Conservation (phyloP, 768 basidiomycete genomes). For the Russula ochroleuca region DNA sequence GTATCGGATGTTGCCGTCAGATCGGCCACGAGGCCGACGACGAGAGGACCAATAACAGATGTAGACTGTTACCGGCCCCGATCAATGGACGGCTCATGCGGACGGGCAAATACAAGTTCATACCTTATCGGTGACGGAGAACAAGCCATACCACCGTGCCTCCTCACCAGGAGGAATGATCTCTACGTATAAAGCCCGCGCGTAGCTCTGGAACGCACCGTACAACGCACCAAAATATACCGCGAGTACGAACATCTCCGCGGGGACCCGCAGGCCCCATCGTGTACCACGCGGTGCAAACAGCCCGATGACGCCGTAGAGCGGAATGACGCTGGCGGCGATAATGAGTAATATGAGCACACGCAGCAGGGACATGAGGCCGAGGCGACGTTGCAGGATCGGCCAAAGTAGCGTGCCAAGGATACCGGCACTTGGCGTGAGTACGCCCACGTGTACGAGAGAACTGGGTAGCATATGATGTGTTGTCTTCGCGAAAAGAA, state of each 20-base stretch:
- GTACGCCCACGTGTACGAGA: conserved; percentile 63
- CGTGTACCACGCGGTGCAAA: conserved; percentile 42
- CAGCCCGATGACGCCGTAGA: conserved; percentile 83
- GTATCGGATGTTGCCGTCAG: conserved; percentile 69
- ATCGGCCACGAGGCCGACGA: conserved; percentile 86
- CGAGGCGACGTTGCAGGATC: conserved; percentile 33
- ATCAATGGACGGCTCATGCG: background rate
- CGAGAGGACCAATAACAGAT: conserved; percentile 85
- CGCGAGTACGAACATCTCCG: too few species aligned
- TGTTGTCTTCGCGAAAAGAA: conserved; percentile 87
- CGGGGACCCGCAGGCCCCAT: conserved; percentile 55
- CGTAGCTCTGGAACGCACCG: too few species aligned
- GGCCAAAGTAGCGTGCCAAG: conserved; percentile 80
- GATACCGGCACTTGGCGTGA: conserved; percentile 76
- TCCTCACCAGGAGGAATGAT: too few species aligned
- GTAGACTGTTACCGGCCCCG: conserved; percentile 53
- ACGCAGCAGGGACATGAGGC: conserved; percentile 61
- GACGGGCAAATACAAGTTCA: background rate
- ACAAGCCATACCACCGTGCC: too few species aligned
- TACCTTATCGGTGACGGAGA: too few species aligned
- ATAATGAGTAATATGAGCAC: conserved; percentile 65
- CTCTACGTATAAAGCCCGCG: too few species aligned
- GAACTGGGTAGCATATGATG: conserved; percentile 42
- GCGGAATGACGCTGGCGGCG: conserved; percentile 60
- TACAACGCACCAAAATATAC: too few species aligned